Evolutionary conservation across 2,329 filamentous ascomycete species (phyloP).

Genomic region (Ceratocystis diversiconidia): DNA sequence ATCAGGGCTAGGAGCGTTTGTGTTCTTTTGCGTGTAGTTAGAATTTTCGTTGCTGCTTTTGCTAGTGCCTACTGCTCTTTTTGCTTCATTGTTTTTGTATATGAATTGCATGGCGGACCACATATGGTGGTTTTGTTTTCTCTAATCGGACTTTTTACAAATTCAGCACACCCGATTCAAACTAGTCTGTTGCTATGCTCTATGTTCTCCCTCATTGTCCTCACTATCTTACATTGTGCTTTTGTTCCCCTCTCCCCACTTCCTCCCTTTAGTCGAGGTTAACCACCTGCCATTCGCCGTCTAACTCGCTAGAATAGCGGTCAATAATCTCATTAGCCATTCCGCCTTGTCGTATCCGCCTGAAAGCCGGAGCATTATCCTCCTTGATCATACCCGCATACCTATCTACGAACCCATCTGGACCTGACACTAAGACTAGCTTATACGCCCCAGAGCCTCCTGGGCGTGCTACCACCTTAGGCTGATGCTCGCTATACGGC

Average conservation of each 20-base stretch:
- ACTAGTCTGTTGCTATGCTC: no score
- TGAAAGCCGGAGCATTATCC: slow-evolving; percentile 16
- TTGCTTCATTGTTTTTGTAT: slow-evolving; percentile 4
- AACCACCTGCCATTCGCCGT: slow-evolving; percentile 16
- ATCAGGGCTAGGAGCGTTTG: no score
- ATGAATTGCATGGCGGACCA: neutral
- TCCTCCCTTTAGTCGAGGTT: slow-evolving; percentile 12
- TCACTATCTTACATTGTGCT: slow-evolving; percentile 4
- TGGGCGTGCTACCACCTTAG: slow-evolving; percentile 16
- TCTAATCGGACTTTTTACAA: neutral
- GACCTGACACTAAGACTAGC: slow-evolving; percentile 74
- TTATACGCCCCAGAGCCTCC: slow-evolving; percentile 34
- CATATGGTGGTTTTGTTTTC: neutral
- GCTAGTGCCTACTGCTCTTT: neutral
- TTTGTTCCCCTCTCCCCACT: neutral
- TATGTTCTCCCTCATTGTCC: no score
- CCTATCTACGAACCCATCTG: slow-evolving; percentile 72
- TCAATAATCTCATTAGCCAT: slow-evolving; percentile 16
- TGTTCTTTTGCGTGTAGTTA: neutral
- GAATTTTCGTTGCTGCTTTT: slow-evolving; percentile 4
- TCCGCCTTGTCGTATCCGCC: slow-evolving; percentile 15
- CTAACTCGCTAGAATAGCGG: slow-evolving; percentile 3
- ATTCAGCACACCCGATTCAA: neutral
- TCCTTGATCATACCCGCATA: slow-evolving; percentile 47
- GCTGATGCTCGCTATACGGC: slow-evolving; percentile 15